These are phyloP conservation scores for Aspergillus pseudoviridinutans DNA, from an alignment of 2,329 filamentous ascomycete genomes.

Conservation along the genomic window DNA sequence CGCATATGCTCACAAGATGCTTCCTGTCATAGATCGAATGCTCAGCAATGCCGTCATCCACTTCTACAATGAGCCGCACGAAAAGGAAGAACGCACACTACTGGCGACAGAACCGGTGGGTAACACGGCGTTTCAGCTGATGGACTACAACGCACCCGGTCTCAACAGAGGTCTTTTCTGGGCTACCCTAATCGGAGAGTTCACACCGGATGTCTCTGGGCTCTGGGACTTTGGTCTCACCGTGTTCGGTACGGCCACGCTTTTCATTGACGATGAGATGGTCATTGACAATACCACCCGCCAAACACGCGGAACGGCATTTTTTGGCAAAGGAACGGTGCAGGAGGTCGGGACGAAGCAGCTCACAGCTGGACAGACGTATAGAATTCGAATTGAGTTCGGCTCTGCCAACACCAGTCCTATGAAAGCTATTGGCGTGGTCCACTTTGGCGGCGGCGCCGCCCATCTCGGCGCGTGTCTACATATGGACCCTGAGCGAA, in stretches of 20 bases:
- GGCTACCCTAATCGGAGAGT: conserved; percentile 52
- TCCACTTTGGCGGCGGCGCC: conserved; percentile 21
- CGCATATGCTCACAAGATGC: conserved; percentile 29
- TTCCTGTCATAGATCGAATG: conserved; percentile 28
- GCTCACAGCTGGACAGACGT: conserved; percentile 26
- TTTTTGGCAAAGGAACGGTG: conserved; percentile 60
- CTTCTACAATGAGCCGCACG: conserved; percentile 17
- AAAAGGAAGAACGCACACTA: conserved; percentile 18
- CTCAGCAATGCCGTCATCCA: conserved; percentile 24
- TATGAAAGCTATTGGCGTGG: conserved; percentile 21
- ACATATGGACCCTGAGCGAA: conserved; percentile 12
- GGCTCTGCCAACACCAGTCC: conserved; percentile 24
- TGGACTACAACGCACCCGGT: conserved; percentile 27
- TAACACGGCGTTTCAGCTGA: conserved; percentile 37
- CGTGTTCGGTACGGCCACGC: conserved; percentile 57
- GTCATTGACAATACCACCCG: conserved; percentile 60
- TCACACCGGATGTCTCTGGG: conserved; percentile 53
- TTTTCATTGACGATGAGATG: conserved; percentile 57
- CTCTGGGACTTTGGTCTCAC: conserved; percentile 59
- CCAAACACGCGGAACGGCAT: conserved; percentile 56
- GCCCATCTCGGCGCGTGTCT: conserved; percentile 24
- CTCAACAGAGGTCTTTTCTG: conserved; percentile 41
- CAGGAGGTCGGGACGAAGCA: conserved; percentile 51
- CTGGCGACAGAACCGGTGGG: conserved; percentile 16
- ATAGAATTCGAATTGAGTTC: conserved; percentile 29